Percentiles rank a stretch among this genome's conserved stretches.
Evolutionary conservation across 164 flowering plant genomes (phyloP).

Genomic region (Magnolia changhungtana): DNA sequence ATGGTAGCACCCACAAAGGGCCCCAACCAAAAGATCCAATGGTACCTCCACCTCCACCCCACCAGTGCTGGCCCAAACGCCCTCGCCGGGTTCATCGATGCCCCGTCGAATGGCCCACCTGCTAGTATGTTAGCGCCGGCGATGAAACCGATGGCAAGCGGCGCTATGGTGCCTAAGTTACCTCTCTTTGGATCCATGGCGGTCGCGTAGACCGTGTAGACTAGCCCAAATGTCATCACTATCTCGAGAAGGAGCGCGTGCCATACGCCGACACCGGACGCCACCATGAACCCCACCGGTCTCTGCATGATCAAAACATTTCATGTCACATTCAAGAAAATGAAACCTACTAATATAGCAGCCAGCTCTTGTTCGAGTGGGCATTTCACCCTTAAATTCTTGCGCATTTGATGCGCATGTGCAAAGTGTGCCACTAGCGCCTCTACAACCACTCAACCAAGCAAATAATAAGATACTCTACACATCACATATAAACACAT

Average conservation of each 20-base stretch:
- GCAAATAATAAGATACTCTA: too few relatives aligned
- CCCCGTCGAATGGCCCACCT: conserved; percentile 80
- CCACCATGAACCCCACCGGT: conserved; percentile 36
- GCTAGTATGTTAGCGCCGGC: conserved; percentile 77
- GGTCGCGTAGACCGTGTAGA: conserved; percentile 80
- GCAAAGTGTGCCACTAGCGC: too few relatives aligned
- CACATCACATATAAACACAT: too few relatives aligned
- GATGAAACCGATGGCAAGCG: conserved; percentile 74
- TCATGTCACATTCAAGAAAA: background rate
- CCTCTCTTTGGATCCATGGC: conserved; percentile 79
- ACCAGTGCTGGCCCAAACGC: conserved; percentile 76
- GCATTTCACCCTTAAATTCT: too few relatives aligned
- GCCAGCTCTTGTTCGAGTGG: too few relatives aligned
- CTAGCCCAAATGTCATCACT: conserved; percentile 80
- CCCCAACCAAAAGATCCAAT: conserved; percentile 88
- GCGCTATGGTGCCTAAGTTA: conserved; percentile 57
- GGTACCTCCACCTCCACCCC: conserved; percentile 67
- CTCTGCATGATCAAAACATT: conserved; percentile 10
- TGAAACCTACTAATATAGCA: too few relatives aligned
- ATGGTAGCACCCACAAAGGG: conserved; percentile 72
- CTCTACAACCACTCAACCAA: too few relatives aligned
- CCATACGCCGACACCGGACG: conserved; percentile 52
- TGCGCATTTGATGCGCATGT: too few relatives aligned
- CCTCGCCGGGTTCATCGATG: conserved; percentile 86
- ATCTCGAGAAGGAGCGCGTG: conserved; percentile 73